Base-by-base conservation (phyloP, 768 basidiomycete species). In the Russula ochroleuca region DNA sequence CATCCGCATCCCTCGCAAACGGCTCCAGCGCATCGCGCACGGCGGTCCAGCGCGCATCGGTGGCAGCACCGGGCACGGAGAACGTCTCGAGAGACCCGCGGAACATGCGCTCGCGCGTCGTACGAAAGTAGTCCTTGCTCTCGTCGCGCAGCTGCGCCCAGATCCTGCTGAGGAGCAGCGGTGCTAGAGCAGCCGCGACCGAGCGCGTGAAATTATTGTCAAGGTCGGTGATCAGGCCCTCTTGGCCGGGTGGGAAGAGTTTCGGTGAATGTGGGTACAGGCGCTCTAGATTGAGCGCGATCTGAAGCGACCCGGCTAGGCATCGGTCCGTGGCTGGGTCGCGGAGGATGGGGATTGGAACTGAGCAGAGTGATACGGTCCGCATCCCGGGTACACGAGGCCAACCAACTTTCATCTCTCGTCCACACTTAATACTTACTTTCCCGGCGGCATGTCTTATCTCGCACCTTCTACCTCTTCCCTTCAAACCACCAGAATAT, bases 251-350 rank as follows among this genome's bases (percentile, higher is more conserved):
- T 0, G 76, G 78, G 63, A 81, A 70, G n/a, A 82, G 67, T 14
- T 57, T 64, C 0, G 77, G 78, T 0, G 75, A 73, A 41, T 75
- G 70, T 0, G 81, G 79, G 62, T 83, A 82, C 0, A 75, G 73
- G 1, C 71, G 71, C 57, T 83, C 82, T 45, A 84, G 73, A 68
- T 83, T 81, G 14, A 72, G 65, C 3, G 79, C 81, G 56, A 85
- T 84, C 33, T 67, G 69, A 55, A 74, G 66, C 0, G 82, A 82
- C 23, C 82, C 78, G 9, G 76, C 56, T 15, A 83, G 35, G 7
- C 69, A 59, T 2, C 66, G 59, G 5, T 72, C 73, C 3, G 78
- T 79, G 17, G 71, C 69, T 1, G 75, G 73, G 62, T 83, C 81
- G 59, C 77, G 69, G 47, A 85, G 81, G 35, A 78, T 75, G 1